These are phyloP conservation scores for Populus hybrid DNA, from an alignment of 441 rosid genomes.

Conservation along the genomic window DNA sequence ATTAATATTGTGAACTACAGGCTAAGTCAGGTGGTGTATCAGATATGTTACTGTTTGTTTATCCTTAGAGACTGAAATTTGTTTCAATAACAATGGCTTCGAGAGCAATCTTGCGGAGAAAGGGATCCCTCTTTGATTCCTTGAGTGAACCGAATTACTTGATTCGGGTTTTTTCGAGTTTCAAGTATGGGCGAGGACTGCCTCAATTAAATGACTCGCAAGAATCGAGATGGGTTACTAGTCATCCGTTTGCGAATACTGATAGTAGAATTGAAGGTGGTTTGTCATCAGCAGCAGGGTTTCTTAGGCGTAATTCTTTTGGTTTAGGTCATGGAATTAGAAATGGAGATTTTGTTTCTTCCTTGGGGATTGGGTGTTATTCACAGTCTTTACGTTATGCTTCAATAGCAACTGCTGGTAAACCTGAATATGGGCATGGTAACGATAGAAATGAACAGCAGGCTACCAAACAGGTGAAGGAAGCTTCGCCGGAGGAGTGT, in stretches of 20 bases:
- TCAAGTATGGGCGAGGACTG: constrained; percentile 28
- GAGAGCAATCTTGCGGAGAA: constrained; percentile 54
- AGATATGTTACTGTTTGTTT: constrained; percentile 21
- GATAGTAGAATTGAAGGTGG: constrained; percentile 25
- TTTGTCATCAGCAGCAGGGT: constrained; percentile 23
- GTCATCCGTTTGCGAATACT: constrained; percentile 18
- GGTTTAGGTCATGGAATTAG: constrained; percentile 34
- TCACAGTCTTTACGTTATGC: constrained; percentile 35
- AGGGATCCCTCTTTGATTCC: constrained; percentile 34
- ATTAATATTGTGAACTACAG: constrained; percentile 19
- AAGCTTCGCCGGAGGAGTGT: constrained; percentile 93
- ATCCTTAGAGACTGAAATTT: constrained; percentile 24
- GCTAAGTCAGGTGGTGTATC: constrained; percentile 27
- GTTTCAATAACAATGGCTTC: constrained; percentile 50
- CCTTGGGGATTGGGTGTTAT: constrained; percentile 37
- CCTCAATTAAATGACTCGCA: constrained; percentile 18
- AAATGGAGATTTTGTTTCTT: constrained; percentile 30
- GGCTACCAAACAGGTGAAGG: constrained; percentile 55
- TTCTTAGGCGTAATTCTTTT: constrained; percentile 22
- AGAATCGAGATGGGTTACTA: constrained; percentile 21
- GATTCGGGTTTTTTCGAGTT: constrained; percentile 36
- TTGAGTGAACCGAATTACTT: constrained; percentile 35
- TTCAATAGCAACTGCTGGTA: constrained; percentile 57
- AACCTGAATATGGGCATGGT: constrained; percentile 35
- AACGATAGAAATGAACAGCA: constrained; percentile 43